Evolutionary conservation across 2,329 filamentous ascomycete genomes (phyloP).

Genomic region (Elsinoe arachidis): DNA sequence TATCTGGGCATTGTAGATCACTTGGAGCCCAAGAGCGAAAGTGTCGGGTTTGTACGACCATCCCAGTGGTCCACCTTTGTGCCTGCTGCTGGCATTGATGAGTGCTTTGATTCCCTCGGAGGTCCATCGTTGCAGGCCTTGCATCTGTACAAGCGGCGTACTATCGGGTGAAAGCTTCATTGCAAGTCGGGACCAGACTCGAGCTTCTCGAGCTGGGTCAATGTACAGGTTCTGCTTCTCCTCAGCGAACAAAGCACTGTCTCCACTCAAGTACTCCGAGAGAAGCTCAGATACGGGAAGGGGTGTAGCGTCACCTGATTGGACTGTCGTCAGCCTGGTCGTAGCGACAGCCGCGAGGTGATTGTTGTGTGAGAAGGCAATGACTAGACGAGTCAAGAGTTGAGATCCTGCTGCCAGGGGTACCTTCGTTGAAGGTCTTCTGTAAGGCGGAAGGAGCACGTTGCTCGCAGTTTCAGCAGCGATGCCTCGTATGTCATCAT

Average conservation of each 20-base stretch:
- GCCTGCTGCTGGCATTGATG: conserved; percentile 23
- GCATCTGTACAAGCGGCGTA: conserved; percentile 20
- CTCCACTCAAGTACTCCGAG: conserved; percentile 32
- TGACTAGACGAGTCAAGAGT: conserved; percentile 28
- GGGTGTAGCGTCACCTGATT: conserved; percentile 14
- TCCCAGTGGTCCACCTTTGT: conserved; percentile 58
- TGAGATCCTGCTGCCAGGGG: conserved; percentile 41
- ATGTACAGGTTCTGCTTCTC: conserved; percentile 95
- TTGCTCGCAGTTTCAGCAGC: conserved; percentile 45
- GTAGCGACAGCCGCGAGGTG: background rate
- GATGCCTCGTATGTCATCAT: conserved; percentile 71
- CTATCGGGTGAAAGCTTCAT: conserved; percentile 21
- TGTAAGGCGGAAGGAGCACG: conserved; percentile 34
- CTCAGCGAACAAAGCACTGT: conserved; percentile 68
- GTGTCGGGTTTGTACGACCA: conserved; percentile 62
- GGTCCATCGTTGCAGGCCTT: conserved; percentile 39
- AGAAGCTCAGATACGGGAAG: conserved; percentile 24
- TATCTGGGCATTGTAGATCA: conserved; percentile 36
- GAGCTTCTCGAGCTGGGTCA: conserved; percentile 67
- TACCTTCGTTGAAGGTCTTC: conserved; percentile 23
- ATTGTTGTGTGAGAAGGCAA: background rate
- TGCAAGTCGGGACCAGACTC: conserved; percentile 56
- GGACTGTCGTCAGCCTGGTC: conserved; percentile 3
- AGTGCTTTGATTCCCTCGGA: conserved; percentile 42
- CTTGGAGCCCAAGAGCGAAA: conserved; percentile 50